Evolutionary conservation across 1,139 yeast species (phyloP), one percentile per base, ranked within the genome.

Genomic region (Kodamaea suecica): DNA sequence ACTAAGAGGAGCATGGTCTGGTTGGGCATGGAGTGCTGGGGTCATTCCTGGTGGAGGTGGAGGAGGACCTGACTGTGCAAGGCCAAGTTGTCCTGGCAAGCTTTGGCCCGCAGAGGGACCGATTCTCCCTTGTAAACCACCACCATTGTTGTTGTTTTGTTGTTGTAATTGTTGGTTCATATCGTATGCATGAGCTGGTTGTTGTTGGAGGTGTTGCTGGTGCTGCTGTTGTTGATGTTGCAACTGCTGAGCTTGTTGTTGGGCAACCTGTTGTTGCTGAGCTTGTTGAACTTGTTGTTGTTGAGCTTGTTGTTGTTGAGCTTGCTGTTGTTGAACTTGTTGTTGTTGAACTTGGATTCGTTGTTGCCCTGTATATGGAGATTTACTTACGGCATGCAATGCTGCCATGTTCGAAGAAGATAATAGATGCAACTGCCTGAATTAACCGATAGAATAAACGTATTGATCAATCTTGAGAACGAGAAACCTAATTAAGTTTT

Each of bases 1-100:
- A 27, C 78, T 60, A 33, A 76, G 52, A 26, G 31, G 30, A 31
- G 37, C 28, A 8, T 33, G 31, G 24, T 32, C 30, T 7, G 37
- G 29, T 6, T 36, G 34, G 23, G 39, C 28, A 26, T 17, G 34
- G 20, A 50, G 45, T 23, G 40, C 41, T 13, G 40, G 36, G 5
- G 40, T 42, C 9, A 37, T 36, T 15, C 38, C 42, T 14, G 42
- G 40, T 2, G 47, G 44, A 11, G 47, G 42, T 21, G 41, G 47
- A 23, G 44, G 35, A 11, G 45, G 33, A 11, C 45, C 42, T 10
- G 13, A 10, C 19, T 27, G 30, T 8, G 9, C 13, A 4, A 17
- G 11, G 19, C 37, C n/a, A 50, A 53, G 36, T 43, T 46, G 28
- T 25, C 17, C 17, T 6, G 28, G 28, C 7, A 11, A 6, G 15